These are phyloP conservation scores for Plenodomus biglobosus DNA, from an alignment of 2,329 filamentous ascomycete genomes.

Conservation along the genomic window DNA sequence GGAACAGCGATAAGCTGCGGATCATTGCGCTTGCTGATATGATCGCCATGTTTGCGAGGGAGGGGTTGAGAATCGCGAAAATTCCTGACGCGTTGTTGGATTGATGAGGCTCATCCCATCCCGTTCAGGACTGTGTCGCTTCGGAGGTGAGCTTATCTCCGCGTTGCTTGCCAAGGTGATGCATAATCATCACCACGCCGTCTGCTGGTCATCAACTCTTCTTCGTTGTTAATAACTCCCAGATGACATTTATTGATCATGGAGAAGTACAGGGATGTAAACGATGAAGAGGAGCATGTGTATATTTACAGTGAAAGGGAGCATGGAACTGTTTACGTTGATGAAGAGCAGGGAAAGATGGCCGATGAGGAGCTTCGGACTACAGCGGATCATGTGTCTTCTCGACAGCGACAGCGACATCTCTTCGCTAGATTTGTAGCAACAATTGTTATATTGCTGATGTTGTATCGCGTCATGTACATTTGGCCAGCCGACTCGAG, in stretches of 20 bases:
- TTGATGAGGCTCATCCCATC: background rate
- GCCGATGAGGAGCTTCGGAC: background rate
- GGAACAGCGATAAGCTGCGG: constrained; percentile 78
- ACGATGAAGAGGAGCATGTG: constrained; percentile 1
- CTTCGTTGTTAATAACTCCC: background rate
- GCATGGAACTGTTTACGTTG: background rate
- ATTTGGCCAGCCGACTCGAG: background rate
- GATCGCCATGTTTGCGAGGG: constrained; percentile 66
- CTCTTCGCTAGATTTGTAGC: background rate
- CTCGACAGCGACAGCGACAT: background rate
- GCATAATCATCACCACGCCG: background rate
- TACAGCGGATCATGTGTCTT: background rate
- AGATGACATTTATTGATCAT: constrained; percentile 1
- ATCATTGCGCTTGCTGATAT: constrained; percentile 80
- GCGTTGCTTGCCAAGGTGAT: background rate
- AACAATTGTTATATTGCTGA: background rate
- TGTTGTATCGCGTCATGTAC: background rate
- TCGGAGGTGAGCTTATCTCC: background rate
- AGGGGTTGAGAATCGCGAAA: background rate
- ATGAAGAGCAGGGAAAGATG: background rate
- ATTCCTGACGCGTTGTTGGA: background rate
- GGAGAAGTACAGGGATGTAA: constrained; percentile 9
- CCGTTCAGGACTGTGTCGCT: background rate
- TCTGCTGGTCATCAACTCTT: background rate
- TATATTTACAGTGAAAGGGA: background rate